Conservation (phyloP, 305 asterid species). For the Ruellia speciosa region DNA sequence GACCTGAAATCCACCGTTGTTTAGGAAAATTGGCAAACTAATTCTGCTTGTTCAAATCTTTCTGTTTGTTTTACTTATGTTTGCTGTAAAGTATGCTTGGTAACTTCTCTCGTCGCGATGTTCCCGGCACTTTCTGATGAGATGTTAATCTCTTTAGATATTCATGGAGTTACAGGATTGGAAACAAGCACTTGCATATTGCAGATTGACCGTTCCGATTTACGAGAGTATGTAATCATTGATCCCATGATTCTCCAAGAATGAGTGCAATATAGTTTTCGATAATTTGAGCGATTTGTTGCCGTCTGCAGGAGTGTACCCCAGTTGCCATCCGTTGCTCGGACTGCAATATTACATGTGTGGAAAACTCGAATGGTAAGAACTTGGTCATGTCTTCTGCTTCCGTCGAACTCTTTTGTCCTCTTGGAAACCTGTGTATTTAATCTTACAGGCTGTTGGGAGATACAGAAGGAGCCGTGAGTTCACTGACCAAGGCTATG, state of each 20-base stretch:
- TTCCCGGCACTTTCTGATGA: conserved; percentile 8
- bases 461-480: conserved; percentile 53
- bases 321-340: conserved; percentile 67
- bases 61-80: too few species aligned
- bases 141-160: conserved; percentile 32
- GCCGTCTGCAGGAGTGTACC: conserved; percentile 58
- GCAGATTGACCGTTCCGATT: conserved; percentile 62
- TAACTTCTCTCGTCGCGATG: background rate
- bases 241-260: conserved; percentile 8
- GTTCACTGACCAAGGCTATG: conserved; percentile 58
- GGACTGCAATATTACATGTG: conserved; percentile 82
- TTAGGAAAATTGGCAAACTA: too few species aligned
- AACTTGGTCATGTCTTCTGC: conserved; percentile 1
- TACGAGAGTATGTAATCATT: conserved; percentile 53
- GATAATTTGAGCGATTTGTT: too few species aligned
- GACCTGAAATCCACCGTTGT: too few species aligned
- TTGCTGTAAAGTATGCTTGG: too few species aligned
- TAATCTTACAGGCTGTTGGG: conserved; percentile 57
- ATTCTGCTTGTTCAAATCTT: too few species aligned
- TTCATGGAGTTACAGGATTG: conserved; percentile 72
- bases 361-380: conserved; percentile 95
- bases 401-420: background rate
- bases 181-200: conserved; percentile 64
- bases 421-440: background rate
- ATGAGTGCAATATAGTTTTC: background rate